Evolutionary conservation across 78 protist genomes (phyloP).

Genomic region (Dictyostelium intermedium): DNA sequence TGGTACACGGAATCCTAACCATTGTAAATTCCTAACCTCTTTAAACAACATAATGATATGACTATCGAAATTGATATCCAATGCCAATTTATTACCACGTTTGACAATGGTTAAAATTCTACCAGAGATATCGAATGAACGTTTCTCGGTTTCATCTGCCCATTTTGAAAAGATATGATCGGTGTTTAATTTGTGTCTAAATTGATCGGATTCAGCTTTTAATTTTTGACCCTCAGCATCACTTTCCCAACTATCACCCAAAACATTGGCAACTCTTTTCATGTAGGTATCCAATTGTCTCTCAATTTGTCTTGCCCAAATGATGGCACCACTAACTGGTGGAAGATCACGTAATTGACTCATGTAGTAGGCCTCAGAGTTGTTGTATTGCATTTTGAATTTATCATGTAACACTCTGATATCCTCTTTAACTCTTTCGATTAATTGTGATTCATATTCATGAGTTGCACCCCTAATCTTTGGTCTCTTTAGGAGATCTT

Average conservation of each 20-base stretch:
- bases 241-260: constrained; percentile 92
- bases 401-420: constrained; percentile 89
- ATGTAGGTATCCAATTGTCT: constrained; percentile 91
- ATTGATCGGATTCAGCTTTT: constrained; percentile 76
- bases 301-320: constrained; percentile 95
- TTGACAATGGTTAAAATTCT: constrained; percentile 80
- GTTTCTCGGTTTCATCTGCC: constrained; percentile 75
- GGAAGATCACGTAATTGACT: constrained; percentile 91
- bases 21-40: constrained; percentile 87
- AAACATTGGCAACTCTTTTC: constrained; percentile 93
- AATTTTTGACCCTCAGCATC: constrained; percentile 90
- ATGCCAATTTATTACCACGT: constrained; percentile 38
- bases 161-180: constrained; percentile 82
- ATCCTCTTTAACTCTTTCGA: constrained; percentile 92
- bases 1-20: constrained; percentile 87
- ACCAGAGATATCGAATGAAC: constrained; percentile 71
- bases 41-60: constrained; percentile 84
- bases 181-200: constrained; percentile 82
- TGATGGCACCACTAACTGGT: constrained; percentile 88
- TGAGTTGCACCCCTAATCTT: constrained; percentile 87
- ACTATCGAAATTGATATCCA: constrained; percentile 90
- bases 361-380: constrained; percentile 89
- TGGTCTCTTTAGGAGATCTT: constrained; percentile 88
- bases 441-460: constrained; percentile 91
- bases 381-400: constrained; percentile 82